phyloP scores from a whole-genome alignment of 176 grass and related monocot species.

The Canna indica region DNA sequence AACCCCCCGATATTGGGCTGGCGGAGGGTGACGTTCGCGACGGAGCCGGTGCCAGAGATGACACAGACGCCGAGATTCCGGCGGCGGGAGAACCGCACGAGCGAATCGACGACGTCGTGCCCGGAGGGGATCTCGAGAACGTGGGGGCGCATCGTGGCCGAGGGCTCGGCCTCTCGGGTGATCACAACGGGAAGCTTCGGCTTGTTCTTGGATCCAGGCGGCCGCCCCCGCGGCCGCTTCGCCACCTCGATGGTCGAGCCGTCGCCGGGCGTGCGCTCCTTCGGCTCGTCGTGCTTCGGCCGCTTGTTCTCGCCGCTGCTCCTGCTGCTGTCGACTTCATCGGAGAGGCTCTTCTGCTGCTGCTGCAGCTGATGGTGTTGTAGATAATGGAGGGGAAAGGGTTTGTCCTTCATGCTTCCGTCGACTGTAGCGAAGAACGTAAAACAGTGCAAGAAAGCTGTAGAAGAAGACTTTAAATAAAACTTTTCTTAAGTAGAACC shows the following conservation, averaged over 20 bases:
- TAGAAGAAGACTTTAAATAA: neutral
- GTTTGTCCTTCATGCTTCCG: constrained; percentile 39
- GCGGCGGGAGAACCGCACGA: constrained; percentile 28
- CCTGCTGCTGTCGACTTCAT: constrained; percentile 58
- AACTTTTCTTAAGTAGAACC: neutral
- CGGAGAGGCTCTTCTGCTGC: constrained; percentile 53
- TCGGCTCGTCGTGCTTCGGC: constrained; percentile 19
- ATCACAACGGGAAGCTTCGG: constrained; percentile 78
- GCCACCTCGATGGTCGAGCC: constrained; percentile 63
- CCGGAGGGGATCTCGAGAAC: constrained; percentile 82
- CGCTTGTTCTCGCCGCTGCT: constrained; percentile 30
- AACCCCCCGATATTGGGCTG: neutral
- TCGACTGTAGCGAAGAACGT: neutral
- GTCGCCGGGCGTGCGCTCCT: constrained; percentile 23
- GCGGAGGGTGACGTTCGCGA: constrained; percentile 11
- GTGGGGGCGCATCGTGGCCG: constrained; percentile 76
- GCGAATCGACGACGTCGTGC: constrained; percentile 64
- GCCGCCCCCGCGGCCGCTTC: constrained; percentile 57
- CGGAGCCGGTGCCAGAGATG: constrained; percentile 6
- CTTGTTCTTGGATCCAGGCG: constrained; percentile 89
- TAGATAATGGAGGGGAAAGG: neutral
- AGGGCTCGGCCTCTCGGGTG: constrained; percentile 60
- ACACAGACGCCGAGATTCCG: constrained; percentile 10
- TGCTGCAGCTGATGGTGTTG: constrained; percentile 27
- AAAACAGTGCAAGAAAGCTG: neutral